Conservation (phyloP, 108 stramenopile genomes). For the Nitzschia putrida region DNA sequence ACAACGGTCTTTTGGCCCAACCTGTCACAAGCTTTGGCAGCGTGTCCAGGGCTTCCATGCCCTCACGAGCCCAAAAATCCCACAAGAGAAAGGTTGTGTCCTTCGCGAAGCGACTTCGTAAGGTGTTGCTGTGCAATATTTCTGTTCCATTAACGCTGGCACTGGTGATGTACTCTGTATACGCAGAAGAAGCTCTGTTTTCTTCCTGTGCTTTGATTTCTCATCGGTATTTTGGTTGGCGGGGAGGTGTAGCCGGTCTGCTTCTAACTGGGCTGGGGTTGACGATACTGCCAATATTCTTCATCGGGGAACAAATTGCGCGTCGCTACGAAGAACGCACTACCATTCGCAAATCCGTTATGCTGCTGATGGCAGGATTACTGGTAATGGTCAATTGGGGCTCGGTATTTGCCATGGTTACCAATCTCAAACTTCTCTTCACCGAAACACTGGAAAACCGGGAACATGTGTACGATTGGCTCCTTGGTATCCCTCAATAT, state of each 20-base stretch:
- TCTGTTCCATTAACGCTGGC: conserved; percentile 69
- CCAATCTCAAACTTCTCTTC: conserved; percentile 35
- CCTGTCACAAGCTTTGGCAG: neutral
- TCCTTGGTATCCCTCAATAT: conserved; percentile 65
- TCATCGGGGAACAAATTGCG: conserved; percentile 58
- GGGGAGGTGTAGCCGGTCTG: conserved; percentile 54
- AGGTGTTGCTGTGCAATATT: conserved; percentile 39
- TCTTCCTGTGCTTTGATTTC: conserved; percentile 70
- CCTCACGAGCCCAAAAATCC: neutral
- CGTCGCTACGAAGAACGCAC: conserved; percentile 65
- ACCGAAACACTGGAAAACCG: conserved; percentile 26
- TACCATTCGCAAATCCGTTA: conserved; percentile 50
- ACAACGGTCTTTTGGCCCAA: neutral
- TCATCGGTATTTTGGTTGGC: conserved; percentile 72
- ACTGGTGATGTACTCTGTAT: conserved; percentile 58
- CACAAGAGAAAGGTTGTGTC: conserved; percentile 23
- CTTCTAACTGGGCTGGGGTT: conserved; percentile 53
- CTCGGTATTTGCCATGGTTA: conserved; percentile 36
- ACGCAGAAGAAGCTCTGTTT: conserved; percentile 67
- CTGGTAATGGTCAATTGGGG: conserved; percentile 64
- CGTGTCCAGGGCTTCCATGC: conserved; percentile 1
- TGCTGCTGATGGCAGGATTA: conserved; percentile 47
- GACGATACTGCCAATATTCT: conserved; percentile 60
- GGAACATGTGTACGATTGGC: conserved; percentile 64
- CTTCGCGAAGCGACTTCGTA: conserved; percentile 40